Evolutionary conservation across 805 yeast species (phyloP), one percentile per base, ranked within the genome.

Genomic region (Suhomyces pyralidae): DNA sequence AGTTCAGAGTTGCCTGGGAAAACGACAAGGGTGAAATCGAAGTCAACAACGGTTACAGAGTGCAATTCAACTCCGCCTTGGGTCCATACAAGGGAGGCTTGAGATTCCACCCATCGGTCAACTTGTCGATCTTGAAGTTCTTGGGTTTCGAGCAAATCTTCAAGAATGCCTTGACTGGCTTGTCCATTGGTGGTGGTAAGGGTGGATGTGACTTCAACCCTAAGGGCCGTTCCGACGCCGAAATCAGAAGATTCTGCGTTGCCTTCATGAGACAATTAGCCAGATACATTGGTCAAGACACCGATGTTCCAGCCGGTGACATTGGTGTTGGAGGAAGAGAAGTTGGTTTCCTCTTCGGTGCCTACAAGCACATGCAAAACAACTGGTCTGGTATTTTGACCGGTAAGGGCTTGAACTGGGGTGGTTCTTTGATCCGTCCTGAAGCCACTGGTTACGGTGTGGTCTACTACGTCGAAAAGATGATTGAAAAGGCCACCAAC

Each of bases 51-150:
- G 99, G 98, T 74, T 93, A 83, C 91, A 85, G 99, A 80, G 97
- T 93, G 58, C 99, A 93, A 80, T 93, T 90, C 83, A 93, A 91
- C 86, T 90, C 97, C 52, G 96, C 97, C 52, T 82, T 94, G 61
- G 99, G 99, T 71, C 99, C 99, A 65, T 93, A 90, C 89, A 93
- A 93, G 81, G 99, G 99, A 71, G 99, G 99, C 72, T 83, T 93
- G 65, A 86, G 99, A 78, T 88, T 93, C 84, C 98, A 93, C 81
- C 97, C 97, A 67, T 80, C 96, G 52, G 99, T 93, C 64, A 94
- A 92, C 79, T 81, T 93, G 67, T 90, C 97, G 53, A 90, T 93
- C 74, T 83, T 93, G 71, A 93, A 93, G 81, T 93, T 93, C 78
- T 82, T 93, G 69, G 99, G 98, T 67, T 93, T 90, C 75, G 99